Evolutionary conservation across 805 yeast genomes (phyloP).

Genomic region (Teunomyces cretensis): DNA sequence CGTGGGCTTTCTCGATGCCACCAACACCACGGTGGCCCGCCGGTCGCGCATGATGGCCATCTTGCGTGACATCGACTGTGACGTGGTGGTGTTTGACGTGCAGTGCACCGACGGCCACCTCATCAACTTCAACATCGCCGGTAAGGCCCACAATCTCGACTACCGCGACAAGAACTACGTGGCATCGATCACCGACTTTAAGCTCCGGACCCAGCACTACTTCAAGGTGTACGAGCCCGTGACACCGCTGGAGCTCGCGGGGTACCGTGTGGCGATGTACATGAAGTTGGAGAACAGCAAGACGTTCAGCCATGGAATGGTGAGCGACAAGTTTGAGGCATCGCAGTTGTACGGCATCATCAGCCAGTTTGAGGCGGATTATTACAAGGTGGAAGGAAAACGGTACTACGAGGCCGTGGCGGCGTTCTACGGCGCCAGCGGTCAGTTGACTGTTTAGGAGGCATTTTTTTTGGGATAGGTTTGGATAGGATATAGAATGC

Average conservation of each 20-base stretch:
- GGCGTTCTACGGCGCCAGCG: slow-evolving; percentile 17
- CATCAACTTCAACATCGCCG: slow-evolving; percentile 59
- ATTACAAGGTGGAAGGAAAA: slow-evolving; percentile 22
- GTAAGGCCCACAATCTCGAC: slow-evolving; percentile 63
- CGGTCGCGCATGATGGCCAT: slow-evolving; percentile 30
- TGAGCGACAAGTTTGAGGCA: slow-evolving; percentile 20
- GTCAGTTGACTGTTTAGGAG: too few species aligned
- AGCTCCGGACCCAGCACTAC: slow-evolving; percentile 55
- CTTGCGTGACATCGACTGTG: slow-evolving; percentile 25
- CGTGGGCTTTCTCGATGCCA: slow-evolving; percentile 44
- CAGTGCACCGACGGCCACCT: slow-evolving; percentile 53
- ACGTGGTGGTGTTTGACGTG: slow-evolving; percentile 58
- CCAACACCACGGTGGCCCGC: slow-evolving; percentile 39
- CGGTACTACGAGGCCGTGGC: slow-evolving; percentile 25
- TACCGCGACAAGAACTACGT: slow-evolving; percentile 53
- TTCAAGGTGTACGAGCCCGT: slow-evolving; percentile 34
- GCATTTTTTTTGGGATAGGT: background rate
- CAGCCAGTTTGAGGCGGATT: slow-evolving; percentile 14
- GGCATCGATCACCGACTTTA: slow-evolving; percentile 57
- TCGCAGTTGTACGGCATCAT: slow-evolving; percentile 7
- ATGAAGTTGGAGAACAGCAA: slow-evolving; percentile 14
- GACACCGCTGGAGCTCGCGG: slow-evolving; percentile 21
- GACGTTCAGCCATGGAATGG: background rate
- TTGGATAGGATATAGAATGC: too few species aligned
- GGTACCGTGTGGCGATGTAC: slow-evolving; percentile 21